Base-by-base conservation (phyloP, 306 rosid species). In the Urtica urens region DNA sequence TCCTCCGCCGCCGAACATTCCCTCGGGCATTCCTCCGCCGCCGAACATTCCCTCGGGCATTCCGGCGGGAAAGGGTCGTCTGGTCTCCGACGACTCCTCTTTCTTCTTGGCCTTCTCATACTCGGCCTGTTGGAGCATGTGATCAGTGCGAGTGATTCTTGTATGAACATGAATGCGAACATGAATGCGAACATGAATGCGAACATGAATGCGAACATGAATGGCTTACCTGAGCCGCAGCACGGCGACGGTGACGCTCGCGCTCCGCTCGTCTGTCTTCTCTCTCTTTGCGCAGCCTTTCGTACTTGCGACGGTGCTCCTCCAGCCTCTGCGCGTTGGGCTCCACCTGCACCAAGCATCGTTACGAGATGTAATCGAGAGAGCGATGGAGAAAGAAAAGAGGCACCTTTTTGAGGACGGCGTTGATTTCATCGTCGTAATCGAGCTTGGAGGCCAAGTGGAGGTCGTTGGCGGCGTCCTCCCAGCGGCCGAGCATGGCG, bases 301-400 rank as follows among this genome's bases (percentile, higher is more conserved):
- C 93, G 74, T 86, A 86, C 72, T 86, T 86, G 38, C 96, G 81
- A 19, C 73, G 88, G 63, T 86, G 96, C 61, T 86, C 96, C 72
- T 81, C 88, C 61, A 86, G 65, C 78, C 55, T 81, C 73, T 82
- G 96, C 53, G 74, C 96, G 63, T 86, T 86, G 53, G 96, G 93
- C 57, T 82, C 90, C 64, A 86, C 93, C 96, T 86, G 41, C 40
- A 21, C 56, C n/a, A n/a, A n/a, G n/a, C n/a, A n/a, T n/a, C n/a
- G n/a, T n/a, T n/a, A n/a, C n/a, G n/a, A n/a, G n/a, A n/a, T n/a
- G n/a, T n/a, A n/a, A n/a, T n/a, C n/a, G n/a, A n/a, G n/a, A n/a
- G n/a, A n/a, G n/a, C n/a, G n/a, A n/a, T n/a, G n/a, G 49, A 24
- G 34, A 7, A 19, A 41, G 46, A 31, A 57, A 58, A 62, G 29